A percentile compares a stretch with the other conserved stretches of the same genome.
phyloP scores from a whole-genome alignment of 1,284 basidiomycete species.

The Tylopilus sp. region DNA sequence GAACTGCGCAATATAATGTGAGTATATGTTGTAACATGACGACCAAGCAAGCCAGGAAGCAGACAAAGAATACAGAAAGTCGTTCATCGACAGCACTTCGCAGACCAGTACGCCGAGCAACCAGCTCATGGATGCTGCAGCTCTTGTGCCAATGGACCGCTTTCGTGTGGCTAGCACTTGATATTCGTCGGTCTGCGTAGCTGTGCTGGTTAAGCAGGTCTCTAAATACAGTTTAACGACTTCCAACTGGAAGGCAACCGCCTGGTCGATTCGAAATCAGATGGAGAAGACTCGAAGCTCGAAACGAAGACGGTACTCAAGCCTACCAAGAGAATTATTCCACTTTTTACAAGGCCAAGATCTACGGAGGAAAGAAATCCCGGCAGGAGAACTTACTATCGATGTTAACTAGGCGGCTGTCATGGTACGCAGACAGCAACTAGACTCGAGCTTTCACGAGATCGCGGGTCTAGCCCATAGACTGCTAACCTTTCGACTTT shows the following conservation, averaged over 20 bases:
- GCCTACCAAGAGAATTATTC: constrained; percentile 30
- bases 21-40: too few species aligned
- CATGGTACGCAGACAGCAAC: constrained; percentile 70
- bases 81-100: constrained; percentile 68
- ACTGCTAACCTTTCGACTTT: constrained; percentile 57
- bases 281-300: constrained; percentile 29
- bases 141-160: constrained; percentile 68
- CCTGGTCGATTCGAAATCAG: constrained; percentile 24
- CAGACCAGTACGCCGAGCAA: constrained; percentile 69
- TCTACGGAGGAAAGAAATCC: too few species aligned
- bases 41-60: neutral
- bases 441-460: constrained; percentile 62
- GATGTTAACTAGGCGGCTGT: too few species aligned
- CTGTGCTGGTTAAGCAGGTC: neutral
- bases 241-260: constrained; percentile 25
- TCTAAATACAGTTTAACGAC: constrained; percentile 12
- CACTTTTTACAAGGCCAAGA: constrained; percentile 23
- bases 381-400: too few species aligned
- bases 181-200: neutral
- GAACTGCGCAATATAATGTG: constrained; percentile 1
- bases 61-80: constrained; percentile 31
- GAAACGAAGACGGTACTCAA: constrained; percentile 25
- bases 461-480: constrained; percentile 66
- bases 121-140: constrained; percentile 76
- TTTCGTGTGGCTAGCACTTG: constrained; percentile 73